A percentile compares a stretch with the other conserved stretches of the same genome.
phyloP scores from a whole-genome alignment of 75 land plant genomes.

The Sequoiadendron giganteum region DNA sequence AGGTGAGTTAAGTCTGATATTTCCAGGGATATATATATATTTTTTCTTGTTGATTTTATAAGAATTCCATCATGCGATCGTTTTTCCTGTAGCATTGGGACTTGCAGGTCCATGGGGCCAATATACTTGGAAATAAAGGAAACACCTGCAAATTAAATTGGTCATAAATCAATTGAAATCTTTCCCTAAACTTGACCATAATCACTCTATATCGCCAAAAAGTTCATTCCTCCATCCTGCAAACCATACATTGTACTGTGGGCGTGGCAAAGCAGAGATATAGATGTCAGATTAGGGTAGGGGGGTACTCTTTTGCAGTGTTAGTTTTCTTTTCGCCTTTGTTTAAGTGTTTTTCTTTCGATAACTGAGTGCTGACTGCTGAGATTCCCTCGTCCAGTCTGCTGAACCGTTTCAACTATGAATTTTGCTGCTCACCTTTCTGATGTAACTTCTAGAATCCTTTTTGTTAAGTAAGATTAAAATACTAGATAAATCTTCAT shows the following conservation, averaged over 20 bases:
- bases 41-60: background rate
- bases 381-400: background rate
- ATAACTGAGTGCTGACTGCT: background rate
- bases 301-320: background rate
- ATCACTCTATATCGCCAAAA: too few relatives aligned
- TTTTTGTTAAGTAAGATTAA: slow-evolving; percentile 42
- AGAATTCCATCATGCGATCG: background rate
- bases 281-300: background rate
- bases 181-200: too few relatives aligned
- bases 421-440: background rate
- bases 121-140: background rate
- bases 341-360: background rate
- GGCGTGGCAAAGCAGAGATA: background rate
- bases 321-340: background rate
- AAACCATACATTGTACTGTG: too few relatives aligned
- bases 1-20: slow-evolving; percentile 23
- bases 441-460: background rate
- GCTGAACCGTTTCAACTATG: background rate
- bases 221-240: too few relatives aligned
- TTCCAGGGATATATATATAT: background rate
- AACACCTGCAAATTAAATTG: background rate
- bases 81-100: background rate
- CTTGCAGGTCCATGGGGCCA: background rate
- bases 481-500: slow-evolving; percentile 32
- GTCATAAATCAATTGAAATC: background rate